phyloP scores from a whole-genome alignment of 2,329 filamentous ascomycete genomes.

The Meredithiella fracta region DNA sequence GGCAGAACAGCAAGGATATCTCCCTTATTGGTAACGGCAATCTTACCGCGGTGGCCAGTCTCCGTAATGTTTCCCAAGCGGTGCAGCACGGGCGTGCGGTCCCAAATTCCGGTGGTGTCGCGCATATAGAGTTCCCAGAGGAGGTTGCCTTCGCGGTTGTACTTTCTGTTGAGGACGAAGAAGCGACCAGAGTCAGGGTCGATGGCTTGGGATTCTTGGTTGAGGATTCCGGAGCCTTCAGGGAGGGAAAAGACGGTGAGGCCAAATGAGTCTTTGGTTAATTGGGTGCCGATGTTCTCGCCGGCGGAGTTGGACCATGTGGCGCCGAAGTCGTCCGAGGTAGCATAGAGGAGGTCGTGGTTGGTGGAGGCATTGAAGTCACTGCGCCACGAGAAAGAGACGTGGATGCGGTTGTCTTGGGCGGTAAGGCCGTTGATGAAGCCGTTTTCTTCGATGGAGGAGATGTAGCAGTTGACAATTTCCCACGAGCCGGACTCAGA shows the following conservation, averaged over 20 bases:
- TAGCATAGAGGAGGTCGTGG: conserved; percentile 16
- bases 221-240: conserved; percentile 16
- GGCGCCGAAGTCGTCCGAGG: conserved; percentile 14
- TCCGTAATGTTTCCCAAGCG: conserved; percentile 11
- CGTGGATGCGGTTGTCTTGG: conserved; percentile 13
- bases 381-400: conserved; percentile 16
- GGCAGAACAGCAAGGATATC: conserved; percentile 16
- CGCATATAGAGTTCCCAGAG: conserved; percentile 12
- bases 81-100: conserved; percentile 13
- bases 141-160: conserved; percentile 10
- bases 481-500: conserved; percentile 12
- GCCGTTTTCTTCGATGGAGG: conserved; percentile 16
- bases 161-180: conserved; percentile 15
- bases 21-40: conserved; percentile 13
- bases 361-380: conserved; percentile 16
- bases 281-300: neutral
- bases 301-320: conserved; percentile 16
- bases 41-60: conserved; percentile 15
- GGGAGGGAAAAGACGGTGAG: conserved; percentile 14
- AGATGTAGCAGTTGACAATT: conserved; percentile 15
- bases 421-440: conserved; percentile 16
- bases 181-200: conserved; percentile 13
- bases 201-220: conserved; percentile 17
- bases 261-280: neutral
- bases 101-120: conserved; percentile 12